Percentiles rank a stretch among this genome's conserved stretches.
Evolutionary conservation across 2,329 filamentous ascomycete genomes (phyloP).

Genomic region (Eutypella sp.): DNA sequence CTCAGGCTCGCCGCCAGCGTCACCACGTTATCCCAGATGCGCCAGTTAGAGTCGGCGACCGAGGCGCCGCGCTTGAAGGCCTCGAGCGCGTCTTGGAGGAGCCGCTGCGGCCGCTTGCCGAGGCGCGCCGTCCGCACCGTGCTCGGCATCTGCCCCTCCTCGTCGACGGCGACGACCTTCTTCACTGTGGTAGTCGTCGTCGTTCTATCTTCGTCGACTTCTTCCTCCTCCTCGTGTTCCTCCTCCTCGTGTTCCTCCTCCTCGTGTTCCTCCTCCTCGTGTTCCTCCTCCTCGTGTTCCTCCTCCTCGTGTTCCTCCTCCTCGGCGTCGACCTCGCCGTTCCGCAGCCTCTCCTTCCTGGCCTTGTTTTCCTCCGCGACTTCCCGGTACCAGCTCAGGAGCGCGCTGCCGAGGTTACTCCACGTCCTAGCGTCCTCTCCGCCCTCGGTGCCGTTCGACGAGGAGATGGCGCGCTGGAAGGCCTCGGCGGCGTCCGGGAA

Average conservation of each 20-base stretch:
- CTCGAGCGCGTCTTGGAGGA: conserved; percentile 69
- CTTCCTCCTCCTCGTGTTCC: conserved; percentile 14
- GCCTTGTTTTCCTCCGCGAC: conserved; percentile 34
- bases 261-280: conserved; percentile 14
- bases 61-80: conserved; percentile 84
- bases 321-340: conserved; percentile 13
- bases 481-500: conserved; percentile 78
- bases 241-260: conserved; percentile 9
- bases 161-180: conserved; percentile 3
- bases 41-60: conserved; percentile 79
- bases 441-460: conserved; percentile 56
- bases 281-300: conserved; percentile 24
- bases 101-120: conserved; percentile 48
- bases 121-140: conserved; percentile 23
- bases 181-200: neutral
- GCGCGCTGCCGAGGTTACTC: conserved; percentile 86
- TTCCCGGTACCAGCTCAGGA: conserved; percentile 64
- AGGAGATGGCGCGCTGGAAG: conserved; percentile 75
- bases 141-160: conserved; percentile 22
- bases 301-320: conserved; percentile 17
- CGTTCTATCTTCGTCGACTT: conserved; percentile 17
- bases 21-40: conserved; percentile 96
- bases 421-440: conserved; percentile 88
- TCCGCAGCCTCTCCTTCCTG: conserved; percentile 12
- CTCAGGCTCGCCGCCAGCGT: conserved; percentile 75